Base-by-base conservation (phyloP, 1,139 yeast species). In the Diutina sp. region DNA sequence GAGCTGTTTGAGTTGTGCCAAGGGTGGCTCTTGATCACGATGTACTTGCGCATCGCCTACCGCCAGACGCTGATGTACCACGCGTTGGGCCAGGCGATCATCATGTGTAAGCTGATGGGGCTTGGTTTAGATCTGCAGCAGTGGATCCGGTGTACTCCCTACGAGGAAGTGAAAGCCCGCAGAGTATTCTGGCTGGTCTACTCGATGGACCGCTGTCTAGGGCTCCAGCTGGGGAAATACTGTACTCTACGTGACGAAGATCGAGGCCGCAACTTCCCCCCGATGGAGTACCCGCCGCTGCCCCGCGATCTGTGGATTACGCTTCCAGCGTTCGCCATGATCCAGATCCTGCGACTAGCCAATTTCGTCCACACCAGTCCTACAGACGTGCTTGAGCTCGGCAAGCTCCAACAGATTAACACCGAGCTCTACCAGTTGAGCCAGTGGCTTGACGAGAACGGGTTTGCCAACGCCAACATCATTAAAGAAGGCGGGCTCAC, bases 1-100 rank as follows among this genome's bases (percentile, higher is more conserved):
- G 87, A 83, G 63, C 77, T 84, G 25, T 76, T 80, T 59, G 90
- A 84, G 64, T 72, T 84, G 60, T 76, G 83, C 46, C 90, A 84
- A 64, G 75, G 82, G 48, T 83, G 88, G 86, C 66, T 83, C 14
- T 66, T 84, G 35, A 73, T 81, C 38, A 67, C 83, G 0, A 62
- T 83, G 25, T 84, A 83, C 62, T 67, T 84, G 48, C 69, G 90
- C 51, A 68, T 79, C 2, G 69, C 81, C 46, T 84, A 83, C 62
- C 71, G 87, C 56, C 89, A 84, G 65, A 77, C 81, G 6, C 76
- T 85, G 0, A 69, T 79, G 44, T 78, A 76, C 70, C 72, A 71
- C 61, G 80, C 86, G 0, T 64, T 84, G 51, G 80, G 82, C 3
- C 74, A 72, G 52, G 89, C 87, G 0, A 67, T 80, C 4, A 69